Conservation (phyloP, 192 early-diverging fungal genomes). For the Phlyctochytrium arcticum region DNA sequence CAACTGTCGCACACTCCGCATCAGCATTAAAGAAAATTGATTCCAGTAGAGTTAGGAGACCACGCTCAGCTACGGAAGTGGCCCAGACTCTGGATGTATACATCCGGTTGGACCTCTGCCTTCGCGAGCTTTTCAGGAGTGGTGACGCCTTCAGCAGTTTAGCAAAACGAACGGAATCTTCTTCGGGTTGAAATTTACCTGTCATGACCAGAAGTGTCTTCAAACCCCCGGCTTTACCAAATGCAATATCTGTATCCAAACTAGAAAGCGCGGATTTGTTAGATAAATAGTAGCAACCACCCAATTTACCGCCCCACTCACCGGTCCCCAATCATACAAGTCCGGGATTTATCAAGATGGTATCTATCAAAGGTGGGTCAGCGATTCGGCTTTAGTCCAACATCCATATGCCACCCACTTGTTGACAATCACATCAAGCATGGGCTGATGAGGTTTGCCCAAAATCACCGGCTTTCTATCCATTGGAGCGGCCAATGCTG, state of each 20-base stretch:
- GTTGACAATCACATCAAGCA: slow-evolving; percentile 88
- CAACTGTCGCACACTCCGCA: too few relatives aligned
- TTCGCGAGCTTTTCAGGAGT: slow-evolving; percentile 18
- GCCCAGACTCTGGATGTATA: slow-evolving; percentile 36
- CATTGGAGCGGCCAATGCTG: slow-evolving; percentile 72
- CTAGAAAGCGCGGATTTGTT: slow-evolving; percentile 19
- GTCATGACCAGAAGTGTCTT: slow-evolving; percentile 90
- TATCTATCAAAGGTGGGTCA: slow-evolving; percentile 26
- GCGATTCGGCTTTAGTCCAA: slow-evolving; percentile 2
- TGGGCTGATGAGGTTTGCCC: slow-evolving; percentile 90
- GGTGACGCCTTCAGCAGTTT: slow-evolving; percentile 31
- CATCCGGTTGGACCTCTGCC: slow-evolving; percentile 37
- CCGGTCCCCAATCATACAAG: slow-evolving; percentile 95
- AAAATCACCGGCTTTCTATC: slow-evolving; percentile 74
- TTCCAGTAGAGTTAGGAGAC: too few relatives aligned
- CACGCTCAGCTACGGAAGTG: too few relatives aligned
- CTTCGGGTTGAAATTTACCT: slow-evolving; percentile 40
- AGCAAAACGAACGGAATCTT: not conserved
- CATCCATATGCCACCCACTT: slow-evolving; percentile 57
- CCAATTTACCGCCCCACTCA: too few relatives aligned
- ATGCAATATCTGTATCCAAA: slow-evolving; percentile 93
- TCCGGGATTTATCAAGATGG: slow-evolving; percentile 69
- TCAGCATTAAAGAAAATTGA: too few relatives aligned
- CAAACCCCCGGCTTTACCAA: slow-evolving; percentile 82
- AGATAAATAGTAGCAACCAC: too few relatives aligned